Evolutionary conservation across 306 rosid species (phyloP), one percentile per base, ranked within the genome.

Genomic region (Dalbergia oliveri): DNA sequence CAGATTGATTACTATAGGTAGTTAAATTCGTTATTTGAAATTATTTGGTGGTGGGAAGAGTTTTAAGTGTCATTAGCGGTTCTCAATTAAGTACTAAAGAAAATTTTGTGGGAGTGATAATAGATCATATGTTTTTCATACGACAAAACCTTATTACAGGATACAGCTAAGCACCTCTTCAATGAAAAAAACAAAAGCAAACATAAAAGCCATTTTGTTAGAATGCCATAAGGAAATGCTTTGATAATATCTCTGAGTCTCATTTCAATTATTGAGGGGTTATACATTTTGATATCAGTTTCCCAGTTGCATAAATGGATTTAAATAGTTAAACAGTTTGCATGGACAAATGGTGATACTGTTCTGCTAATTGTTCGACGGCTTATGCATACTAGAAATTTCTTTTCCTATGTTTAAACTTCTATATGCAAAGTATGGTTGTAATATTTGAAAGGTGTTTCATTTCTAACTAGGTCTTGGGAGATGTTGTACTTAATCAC

Each of bases 401-500:
- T 37, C 7, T 53, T 77, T 37, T 78, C 50, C 26, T 39, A 45
- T 69, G 75, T 74, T 45, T 51, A 79, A 69, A 26, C 72, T 74
- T 64, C 47, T 23, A 43, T 4, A 49, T 73, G 62, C 53, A 39
- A 21, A 16, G 19, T 44, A 49, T 66, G 70, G 51, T 81, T 68
- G 37, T 60, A 45, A 33, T 43, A 61, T 45, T 53, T n/a, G 45
- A 16, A 51, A 54, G 21, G 12, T 67, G 61, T 66, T 78, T 47
- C 58, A 63, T 78, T 51, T 80, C 73, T 77, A 58, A 79, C 39
- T 78, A 91, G 94, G 94, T 78, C 67, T 74, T 91, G 71, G 97
- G 97, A 77, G 97, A 91, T 89, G 97, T 65, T 83, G 97, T 91
- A 59, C 90, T 91, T 68, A 91, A 91, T 78, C 97, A 91, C 85